phyloP scores from a whole-genome alignment of 306 rosid genomes.

The Lathyrus aphaca region DNA sequence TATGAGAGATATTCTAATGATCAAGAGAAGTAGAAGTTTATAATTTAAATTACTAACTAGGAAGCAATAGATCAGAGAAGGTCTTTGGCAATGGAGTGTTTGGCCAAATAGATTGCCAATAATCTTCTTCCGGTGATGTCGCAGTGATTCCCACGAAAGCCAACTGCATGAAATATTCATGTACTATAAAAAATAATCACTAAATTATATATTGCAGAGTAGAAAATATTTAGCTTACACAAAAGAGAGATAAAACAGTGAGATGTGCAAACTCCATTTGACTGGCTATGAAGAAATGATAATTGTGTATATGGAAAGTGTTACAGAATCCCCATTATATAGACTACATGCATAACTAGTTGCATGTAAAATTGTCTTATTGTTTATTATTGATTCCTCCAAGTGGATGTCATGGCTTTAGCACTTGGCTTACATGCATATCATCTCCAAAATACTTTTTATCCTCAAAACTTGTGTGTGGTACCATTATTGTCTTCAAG shows the following conservation, averaged over 20 bases:
- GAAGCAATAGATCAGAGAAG: not conserved
- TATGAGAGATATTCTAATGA: too few relatives aligned
- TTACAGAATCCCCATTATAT: not conserved
- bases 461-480: too few relatives aligned
- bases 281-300: not conserved
- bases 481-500: too few relatives aligned
- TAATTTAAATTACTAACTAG: too few relatives aligned
- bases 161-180: not conserved
- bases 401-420: too few relatives aligned
- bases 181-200: not conserved
- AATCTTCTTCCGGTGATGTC: not conserved
- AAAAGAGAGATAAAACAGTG: not conserved
- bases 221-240: not conserved
- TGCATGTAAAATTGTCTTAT: too few relatives aligned
- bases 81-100: not conserved
- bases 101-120: not conserved
- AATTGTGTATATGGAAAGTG: not conserved
- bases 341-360: not conserved
- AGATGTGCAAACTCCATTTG: not conserved
- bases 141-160: constrained; percentile 1
- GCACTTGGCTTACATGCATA: not conserved
- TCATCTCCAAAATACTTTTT: too few relatives aligned
- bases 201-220: too few relatives aligned
- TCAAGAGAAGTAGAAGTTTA: too few relatives aligned
- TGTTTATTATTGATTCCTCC: not conserved